These are phyloP conservation scores for Laguncularia racemosa DNA, from an alignment of 345 rosid genomes.

Conservation along the genomic window DNA sequence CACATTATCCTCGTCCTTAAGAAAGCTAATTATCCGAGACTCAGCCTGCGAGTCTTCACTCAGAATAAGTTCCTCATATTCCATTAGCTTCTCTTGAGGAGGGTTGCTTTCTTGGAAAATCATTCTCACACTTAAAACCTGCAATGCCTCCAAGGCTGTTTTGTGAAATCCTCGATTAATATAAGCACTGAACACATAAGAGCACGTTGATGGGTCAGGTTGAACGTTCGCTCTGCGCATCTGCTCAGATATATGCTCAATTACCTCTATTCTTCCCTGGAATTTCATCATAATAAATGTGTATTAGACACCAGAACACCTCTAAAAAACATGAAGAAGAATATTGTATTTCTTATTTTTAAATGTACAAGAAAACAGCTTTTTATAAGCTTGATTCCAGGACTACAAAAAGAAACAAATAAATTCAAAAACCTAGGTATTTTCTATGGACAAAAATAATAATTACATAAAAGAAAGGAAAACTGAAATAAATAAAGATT, in stretches of 20 bases:
- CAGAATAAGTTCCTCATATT: slow-evolving; percentile 45
- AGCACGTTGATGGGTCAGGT: slow-evolving; percentile 76
- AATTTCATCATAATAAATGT: neutral
- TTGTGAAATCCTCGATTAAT: slow-evolving; percentile 26
- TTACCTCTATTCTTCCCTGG: slow-evolving; percentile 57
- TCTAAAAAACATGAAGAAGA: too few relatives aligned
- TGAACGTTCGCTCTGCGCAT: slow-evolving; percentile 47
- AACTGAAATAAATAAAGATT: too few relatives aligned
- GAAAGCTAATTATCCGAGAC: slow-evolving; percentile 32
- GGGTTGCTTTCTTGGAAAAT: slow-evolving; percentile 29
- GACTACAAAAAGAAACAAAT: too few relatives aligned
- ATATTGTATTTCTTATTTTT: too few relatives aligned
- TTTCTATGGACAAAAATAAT: too few relatives aligned
- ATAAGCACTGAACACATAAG: slow-evolving; percentile 42
- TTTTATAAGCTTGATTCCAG: too few relatives aligned
- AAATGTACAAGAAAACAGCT: too few relatives aligned
- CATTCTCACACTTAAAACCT: slow-evolving; percentile 65
- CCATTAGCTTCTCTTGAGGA: slow-evolving; percentile 32
- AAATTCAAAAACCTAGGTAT: too few relatives aligned
- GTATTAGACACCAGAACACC: too few relatives aligned
- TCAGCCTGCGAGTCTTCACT: slow-evolving; percentile 58
- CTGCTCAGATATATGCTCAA: slow-evolving; percentile 51
- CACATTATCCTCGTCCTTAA: slow-evolving; percentile 31
- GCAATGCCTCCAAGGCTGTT: slow-evolving; percentile 68
- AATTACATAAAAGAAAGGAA: too few relatives aligned